Percentiles rank a stretch among this genome's conserved stretches.
Conservation (phyloP, 208 protist species). For the Crithidia brevicula region DNA sequence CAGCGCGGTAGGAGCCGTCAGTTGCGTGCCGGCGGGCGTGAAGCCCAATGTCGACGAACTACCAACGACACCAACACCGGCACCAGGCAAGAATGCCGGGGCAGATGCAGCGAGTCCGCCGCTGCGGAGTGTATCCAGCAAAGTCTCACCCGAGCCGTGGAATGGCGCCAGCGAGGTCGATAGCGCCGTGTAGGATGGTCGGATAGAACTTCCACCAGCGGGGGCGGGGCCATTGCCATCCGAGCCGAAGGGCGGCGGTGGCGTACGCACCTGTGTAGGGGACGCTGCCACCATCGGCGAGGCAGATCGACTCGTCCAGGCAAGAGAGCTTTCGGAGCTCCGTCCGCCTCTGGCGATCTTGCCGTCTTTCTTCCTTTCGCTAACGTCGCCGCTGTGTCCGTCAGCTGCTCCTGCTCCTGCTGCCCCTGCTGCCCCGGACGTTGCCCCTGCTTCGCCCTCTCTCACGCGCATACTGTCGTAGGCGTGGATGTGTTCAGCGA, state of each 20-base stretch:
- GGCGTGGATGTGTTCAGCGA: constrained; percentile 17
- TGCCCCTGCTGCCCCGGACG: too few relatives aligned
- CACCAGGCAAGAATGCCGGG: constrained; percentile 1
- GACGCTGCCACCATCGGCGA: neutral
- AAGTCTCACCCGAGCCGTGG: constrained; percentile 1
- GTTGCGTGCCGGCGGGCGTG: neutral
- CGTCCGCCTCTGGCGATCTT: neutral
- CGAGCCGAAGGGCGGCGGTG: neutral
- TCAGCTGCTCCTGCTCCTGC: too few relatives aligned
- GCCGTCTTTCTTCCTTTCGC: neutral
- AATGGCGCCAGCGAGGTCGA: neutral
- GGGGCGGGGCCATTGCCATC: neutral
- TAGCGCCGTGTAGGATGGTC: neutral
- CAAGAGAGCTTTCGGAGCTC: neutral
- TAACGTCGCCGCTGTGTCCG: neutral
- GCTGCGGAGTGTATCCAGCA: constrained; percentile 18
- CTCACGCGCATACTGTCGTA: neutral
- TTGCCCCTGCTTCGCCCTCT: neutral
- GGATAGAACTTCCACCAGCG: neutral
- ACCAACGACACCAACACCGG: neutral
- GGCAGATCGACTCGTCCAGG: neutral
- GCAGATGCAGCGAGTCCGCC: constrained; percentile 9
- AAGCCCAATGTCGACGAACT: neutral
- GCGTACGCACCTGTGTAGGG: neutral
- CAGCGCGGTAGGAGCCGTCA: constrained; percentile 3